These are phyloP conservation scores for Populus tomentosa DNA, from an alignment of 441 rosid genomes.

Conservation along the genomic window DNA sequence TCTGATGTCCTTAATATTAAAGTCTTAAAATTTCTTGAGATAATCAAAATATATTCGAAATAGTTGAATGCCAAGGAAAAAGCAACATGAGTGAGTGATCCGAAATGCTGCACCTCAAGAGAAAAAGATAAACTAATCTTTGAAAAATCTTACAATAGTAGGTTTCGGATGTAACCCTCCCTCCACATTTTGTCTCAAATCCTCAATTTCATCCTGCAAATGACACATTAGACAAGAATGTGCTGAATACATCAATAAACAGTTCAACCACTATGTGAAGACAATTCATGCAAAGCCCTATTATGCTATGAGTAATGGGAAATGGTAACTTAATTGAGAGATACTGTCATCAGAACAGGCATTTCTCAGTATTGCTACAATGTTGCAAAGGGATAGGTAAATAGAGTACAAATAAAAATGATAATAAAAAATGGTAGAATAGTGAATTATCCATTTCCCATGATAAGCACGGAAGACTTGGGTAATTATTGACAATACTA, in stretches of 20 bases:
- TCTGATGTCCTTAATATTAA: not conserved
- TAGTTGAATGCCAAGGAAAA: not conserved
- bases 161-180: constrained; percentile 32
- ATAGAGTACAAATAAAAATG: not conserved
- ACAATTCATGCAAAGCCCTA: not conserved
- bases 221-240: constrained; percentile 10
- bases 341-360: not conserved
- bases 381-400: not conserved
- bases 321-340: not conserved
- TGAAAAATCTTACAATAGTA: constrained; percentile 35
- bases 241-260: not conserved
- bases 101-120: not conserved
- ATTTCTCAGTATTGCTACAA: not conserved
- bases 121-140: not conserved
- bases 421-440: not conserved
- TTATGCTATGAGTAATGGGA: not conserved
- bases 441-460: not conserved
- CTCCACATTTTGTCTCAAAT: constrained; percentile 34
- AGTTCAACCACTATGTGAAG: not conserved
- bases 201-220: constrained; percentile 55
- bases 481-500: not conserved
- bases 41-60: too few species aligned
- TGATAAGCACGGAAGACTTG: not conserved
- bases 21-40: not conserved
- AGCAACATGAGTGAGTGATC: not conserved